Conservation (phyloP, 306 rosid species). For the Abrus pulchellus region DNA sequence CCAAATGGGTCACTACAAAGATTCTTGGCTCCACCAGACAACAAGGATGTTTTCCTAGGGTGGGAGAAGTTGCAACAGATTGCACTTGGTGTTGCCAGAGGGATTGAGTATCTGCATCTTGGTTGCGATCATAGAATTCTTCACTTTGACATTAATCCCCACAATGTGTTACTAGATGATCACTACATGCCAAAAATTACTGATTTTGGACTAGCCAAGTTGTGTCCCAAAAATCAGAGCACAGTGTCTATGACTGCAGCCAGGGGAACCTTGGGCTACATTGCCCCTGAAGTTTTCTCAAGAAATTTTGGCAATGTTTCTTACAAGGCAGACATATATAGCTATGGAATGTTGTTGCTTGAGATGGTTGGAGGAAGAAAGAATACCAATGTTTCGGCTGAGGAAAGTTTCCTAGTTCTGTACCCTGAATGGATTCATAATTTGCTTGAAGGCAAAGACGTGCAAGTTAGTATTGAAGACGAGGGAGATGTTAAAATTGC, state of each 20-base stretch:
- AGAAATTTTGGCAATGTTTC: constrained; percentile 2
- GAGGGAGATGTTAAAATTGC: constrained; percentile 35
- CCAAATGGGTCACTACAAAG: constrained; percentile 46
- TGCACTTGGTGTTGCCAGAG: constrained; percentile 47
- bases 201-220: constrained; percentile 54
- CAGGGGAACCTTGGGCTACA: constrained; percentile 6
- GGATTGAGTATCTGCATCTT: constrained; percentile 58
- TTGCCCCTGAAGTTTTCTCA: constrained; percentile 23
- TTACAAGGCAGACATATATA: constrained; percentile 9
- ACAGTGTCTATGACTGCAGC: constrained; percentile 46
- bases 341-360: constrained; percentile 1
- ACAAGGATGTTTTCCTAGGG: constrained; percentile 11
- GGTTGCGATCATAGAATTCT: constrained; percentile 54
- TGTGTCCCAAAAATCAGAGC: constrained; percentile 51
- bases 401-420: constrained; percentile 8
- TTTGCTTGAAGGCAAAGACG: constrained; percentile 25
- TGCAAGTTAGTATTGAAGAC: neutral
- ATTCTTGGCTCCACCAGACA: constrained; percentile 16
- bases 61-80: constrained; percentile 45
- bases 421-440: constrained; percentile 57
- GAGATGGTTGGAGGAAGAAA: constrained; percentile 47
- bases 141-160: constrained; percentile 57
- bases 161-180: constrained; percentile 46
- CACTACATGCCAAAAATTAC: constrained; percentile 48
- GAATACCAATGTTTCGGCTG: neutral